Evolutionary conservation across 768 basidiomycete species (phyloP), one percentile per base, ranked within the genome.

Genomic region (Boletus rubescentipes): DNA sequence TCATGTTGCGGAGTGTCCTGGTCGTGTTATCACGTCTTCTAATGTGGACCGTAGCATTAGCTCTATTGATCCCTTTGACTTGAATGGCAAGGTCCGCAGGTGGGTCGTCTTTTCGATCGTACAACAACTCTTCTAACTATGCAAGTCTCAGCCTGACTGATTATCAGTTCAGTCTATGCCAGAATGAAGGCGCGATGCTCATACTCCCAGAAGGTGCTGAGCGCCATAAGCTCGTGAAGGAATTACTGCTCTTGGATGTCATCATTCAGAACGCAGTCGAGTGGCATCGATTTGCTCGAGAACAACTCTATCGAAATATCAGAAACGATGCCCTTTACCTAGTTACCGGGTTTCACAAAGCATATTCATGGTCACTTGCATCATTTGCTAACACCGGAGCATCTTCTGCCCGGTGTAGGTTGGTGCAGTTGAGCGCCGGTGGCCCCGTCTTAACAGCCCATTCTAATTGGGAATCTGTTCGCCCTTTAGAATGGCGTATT

Each of bases 181-280:
- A 39, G 20, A 18, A 30, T 36, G 61, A 68, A 60, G 68, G 66
- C 2, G 66, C 69, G 9, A 49, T 69, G 16, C 49, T 72, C 4
- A 49, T 62, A 7, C 60, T 72, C 47, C 68, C 70, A 2, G 59
- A 67, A n/a, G 69, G 66, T 9, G 59, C 64, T 4, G 37, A 40
- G 26, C 54, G 57, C 32, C 49, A 54, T 23, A 56, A 54, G 26
- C 55, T 67, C 37, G 49, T 53, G 16, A 53, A 67, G 14, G 30
- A 58, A 15, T 14, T 9, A 26, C 46, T 30, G 29, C 61, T 69
- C 26, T 39, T 42, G 14, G 46, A 60, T 21, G 64, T 57, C 18
- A 64, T 62, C 8, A 38, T 54, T 16, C 8, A 37, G n/a, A 50
- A 68, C 48, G 62, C 58, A 5, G 44, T 39, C 18, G 47, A 51